These are phyloP conservation scores for Trichosporon ovoides DNA, from an alignment of 1,284 basidiomycete genomes.

Conservation along the genomic window DNA sequence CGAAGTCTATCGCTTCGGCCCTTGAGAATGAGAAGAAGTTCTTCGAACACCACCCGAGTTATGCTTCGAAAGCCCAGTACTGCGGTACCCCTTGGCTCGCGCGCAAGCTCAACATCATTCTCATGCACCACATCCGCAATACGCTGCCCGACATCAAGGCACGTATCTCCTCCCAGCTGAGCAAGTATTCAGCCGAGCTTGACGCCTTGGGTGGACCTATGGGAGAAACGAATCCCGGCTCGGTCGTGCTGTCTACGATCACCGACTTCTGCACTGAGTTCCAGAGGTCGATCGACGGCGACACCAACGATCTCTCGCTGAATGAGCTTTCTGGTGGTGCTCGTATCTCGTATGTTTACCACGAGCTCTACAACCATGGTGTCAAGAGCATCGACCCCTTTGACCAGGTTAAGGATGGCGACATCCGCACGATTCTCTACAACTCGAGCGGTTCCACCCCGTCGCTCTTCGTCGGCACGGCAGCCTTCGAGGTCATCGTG, in stretches of 20 bases:
- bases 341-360: conserved; percentile 96
- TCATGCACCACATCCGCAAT: conserved; percentile 96
- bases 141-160: conserved; percentile 96
- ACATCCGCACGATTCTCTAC: conserved; percentile 91
- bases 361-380: conserved; percentile 95
- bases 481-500: conserved; percentile 95
- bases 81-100: conserved; percentile 98
- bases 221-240: conserved; percentile 77
- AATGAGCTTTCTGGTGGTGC: conserved; percentile 97
- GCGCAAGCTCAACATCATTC: conserved; percentile 93
- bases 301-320: conserved; percentile 86
- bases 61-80: conserved; percentile 88
- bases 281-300: conserved; percentile 92
- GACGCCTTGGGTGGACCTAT: conserved; percentile 76
- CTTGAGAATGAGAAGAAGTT: conserved; percentile 84
- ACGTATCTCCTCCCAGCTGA: conserved; percentile 77
- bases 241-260: conserved; percentile 88
- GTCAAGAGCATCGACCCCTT: conserved; percentile 95
- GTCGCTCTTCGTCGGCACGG: conserved; percentile 89
- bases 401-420: conserved; percentile 96
- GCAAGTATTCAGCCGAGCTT: conserved; percentile 82
- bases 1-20: conserved; percentile 75
- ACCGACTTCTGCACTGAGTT: conserved; percentile 97
- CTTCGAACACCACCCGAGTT: conserved; percentile 89
- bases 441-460: conserved; percentile 97